A percentile compares a stretch with the other conserved stretches of the same genome.
phyloP scores from a whole-genome alignment of 352 stramenopile species.

The Phytophthora pistaciae region DNA sequence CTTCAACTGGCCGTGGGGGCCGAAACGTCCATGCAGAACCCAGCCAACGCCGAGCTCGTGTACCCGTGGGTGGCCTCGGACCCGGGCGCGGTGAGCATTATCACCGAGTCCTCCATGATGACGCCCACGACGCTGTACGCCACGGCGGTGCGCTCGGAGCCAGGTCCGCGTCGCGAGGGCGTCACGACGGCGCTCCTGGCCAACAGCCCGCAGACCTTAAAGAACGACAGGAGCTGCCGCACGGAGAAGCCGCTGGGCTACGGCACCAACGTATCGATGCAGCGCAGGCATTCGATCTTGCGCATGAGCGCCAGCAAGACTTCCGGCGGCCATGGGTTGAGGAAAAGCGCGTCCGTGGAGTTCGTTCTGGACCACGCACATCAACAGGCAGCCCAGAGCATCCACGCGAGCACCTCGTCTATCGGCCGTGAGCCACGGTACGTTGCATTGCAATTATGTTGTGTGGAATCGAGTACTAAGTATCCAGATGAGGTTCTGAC shows the following conservation, averaged over 20 bases:
- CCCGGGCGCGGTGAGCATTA: constrained; percentile 18
- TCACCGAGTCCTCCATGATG: constrained; percentile 29
- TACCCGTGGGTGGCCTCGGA: constrained; percentile 34
- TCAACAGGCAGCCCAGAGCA: constrained; percentile 38
- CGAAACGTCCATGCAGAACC: constrained; percentile 20
- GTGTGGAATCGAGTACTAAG: background rate
- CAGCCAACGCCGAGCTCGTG: constrained; percentile 30
- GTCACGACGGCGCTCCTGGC: constrained; percentile 37
- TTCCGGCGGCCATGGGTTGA: constrained; percentile 37
- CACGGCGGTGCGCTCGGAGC: constrained; percentile 27
- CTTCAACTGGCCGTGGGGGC: constrained; percentile 20
- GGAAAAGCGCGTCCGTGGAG: constrained; percentile 79
- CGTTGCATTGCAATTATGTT: constrained; percentile 3
- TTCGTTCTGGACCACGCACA: constrained; percentile 67
- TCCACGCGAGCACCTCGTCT: constrained; percentile 50
- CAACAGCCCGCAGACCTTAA: constrained; percentile 7
- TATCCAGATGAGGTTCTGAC: background rate
- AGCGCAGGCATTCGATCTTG: constrained; percentile 66
- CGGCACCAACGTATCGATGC: constrained; percentile 41
- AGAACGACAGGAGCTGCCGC: constrained; percentile 11
- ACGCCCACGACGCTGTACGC: constrained; percentile 29
- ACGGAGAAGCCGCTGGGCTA: constrained; percentile 31
- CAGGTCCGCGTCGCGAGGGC: constrained; percentile 22
- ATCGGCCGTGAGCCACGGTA: constrained; percentile 60
- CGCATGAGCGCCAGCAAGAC: constrained; percentile 58